Base-by-base conservation (phyloP, 1,284 basidiomycete genomes). In the Caloboletus firmus region DNA sequence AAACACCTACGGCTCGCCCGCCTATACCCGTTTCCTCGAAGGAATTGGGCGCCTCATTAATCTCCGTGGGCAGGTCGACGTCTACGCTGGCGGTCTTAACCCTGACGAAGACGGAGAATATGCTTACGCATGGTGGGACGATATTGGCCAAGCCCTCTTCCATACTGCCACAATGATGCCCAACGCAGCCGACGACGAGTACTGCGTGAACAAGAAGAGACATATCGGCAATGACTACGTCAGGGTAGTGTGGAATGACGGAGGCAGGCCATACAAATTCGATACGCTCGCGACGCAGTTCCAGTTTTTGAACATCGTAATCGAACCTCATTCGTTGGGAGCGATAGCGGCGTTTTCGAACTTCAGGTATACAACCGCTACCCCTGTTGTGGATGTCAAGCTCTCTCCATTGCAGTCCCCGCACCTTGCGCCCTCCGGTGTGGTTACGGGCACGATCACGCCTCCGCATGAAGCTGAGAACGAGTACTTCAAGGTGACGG, bases 131-230 rank as follows among this genome's bases (percentile, higher is more conserved):
- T 99, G 96, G 95, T 95, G 94, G 89, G 95, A 99, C 72, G 95
- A 98, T 66, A 95, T 98, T 42, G 88, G 90, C 17, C 97, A 99
- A 69, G 85, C 98, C 55, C 81, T 98, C 49, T 99, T 93, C 72
- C 97, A 99, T 72, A 90, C 94, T 1, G 91, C 96, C 3, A 99
- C 97, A 1, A 85, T 99, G 74, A 99, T 99, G 97, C 97, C 97
- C 3, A 89, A 85, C 49, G 72, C 76, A n/a, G 68, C 79, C 7
- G 71, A 81, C 51, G 89, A 94, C 66, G 82, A 83, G 0, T 79
- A 83, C 47, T 87, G 81, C 66, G 87, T 83, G 56, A 81, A 84
- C 76, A 98, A 98, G 77, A 97, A 97, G 72, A 80, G 87, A 17
- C 91, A 95, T 64, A 93, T 98, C 50, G 95, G 95, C 31, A 98